phyloP scores from a whole-genome alignment of 2,329 filamentous ascomycete species.

The Cytospora piceicola region DNA sequence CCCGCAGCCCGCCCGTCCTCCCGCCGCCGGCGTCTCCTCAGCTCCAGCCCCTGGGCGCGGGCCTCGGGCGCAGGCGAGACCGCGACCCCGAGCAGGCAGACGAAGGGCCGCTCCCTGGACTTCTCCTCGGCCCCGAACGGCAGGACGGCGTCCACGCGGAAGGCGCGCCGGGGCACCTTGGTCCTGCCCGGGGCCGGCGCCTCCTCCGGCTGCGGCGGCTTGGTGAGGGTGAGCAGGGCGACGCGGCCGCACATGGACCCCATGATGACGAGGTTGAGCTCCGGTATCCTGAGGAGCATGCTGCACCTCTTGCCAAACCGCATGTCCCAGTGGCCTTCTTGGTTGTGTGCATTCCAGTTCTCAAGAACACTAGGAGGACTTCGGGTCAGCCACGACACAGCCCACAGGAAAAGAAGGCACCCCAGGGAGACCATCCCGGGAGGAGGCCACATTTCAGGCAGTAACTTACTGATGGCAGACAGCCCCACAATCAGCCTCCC shows the following conservation, averaged over 20 bases:
- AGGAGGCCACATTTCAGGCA: not conserved
- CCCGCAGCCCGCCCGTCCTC: constrained; percentile 4
- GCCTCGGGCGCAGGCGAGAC: constrained; percentile 64
- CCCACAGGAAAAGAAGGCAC: not conserved
- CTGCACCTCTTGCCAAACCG: constrained; percentile 57
- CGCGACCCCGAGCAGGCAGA: constrained; percentile 68
- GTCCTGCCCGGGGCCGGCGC: constrained; percentile 24
- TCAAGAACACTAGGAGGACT: constrained; percentile 37
- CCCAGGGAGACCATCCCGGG: not conserved
- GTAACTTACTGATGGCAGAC: constrained; percentile 35
- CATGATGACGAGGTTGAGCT: constrained; percentile 70
- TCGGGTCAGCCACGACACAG: not conserved
- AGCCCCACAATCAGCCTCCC: constrained; percentile 32
- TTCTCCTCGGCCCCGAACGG: constrained; percentile 54
- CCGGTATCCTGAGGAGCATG: constrained; percentile 67
- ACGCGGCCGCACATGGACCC: constrained; percentile 70
- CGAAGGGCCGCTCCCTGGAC: constrained; percentile 46
- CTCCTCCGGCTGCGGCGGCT: constrained; percentile 37
- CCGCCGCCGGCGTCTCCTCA: constrained; percentile 28
- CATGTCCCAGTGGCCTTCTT: constrained; percentile 40
- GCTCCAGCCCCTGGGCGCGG: constrained; percentile 35
- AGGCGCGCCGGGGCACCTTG: constrained; percentile 45
- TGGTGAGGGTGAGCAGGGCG: constrained; percentile 63
- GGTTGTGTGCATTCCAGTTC: constrained; percentile 33
- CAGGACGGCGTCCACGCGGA: constrained; percentile 59